phyloP scores from a whole-genome alignment of 768 basidiomycete species.

The Tremella fuciformis region DNA sequence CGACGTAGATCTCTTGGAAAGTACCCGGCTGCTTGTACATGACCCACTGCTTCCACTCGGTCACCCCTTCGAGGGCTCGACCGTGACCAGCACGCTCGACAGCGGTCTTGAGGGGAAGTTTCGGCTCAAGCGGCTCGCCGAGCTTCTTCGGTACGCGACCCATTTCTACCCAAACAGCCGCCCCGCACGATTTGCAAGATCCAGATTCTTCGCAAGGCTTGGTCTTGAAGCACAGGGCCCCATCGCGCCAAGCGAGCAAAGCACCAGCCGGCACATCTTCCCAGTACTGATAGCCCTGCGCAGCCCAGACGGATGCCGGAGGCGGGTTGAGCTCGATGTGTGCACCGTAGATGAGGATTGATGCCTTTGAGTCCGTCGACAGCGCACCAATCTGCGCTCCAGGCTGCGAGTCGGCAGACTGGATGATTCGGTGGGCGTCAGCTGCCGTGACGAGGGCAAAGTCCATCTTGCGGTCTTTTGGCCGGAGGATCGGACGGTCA shows the following conservation, averaged over 20 bases:
- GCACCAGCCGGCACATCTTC: constrained; percentile 28
- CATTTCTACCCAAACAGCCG: constrained; percentile 44
- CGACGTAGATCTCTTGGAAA: constrained; percentile 27
- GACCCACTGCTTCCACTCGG: constrained; percentile 31
- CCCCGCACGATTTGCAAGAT: constrained; percentile 7
- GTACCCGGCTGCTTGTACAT: constrained; percentile 2
- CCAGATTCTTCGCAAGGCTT: neutral
- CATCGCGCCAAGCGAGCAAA: constrained; percentile 33
- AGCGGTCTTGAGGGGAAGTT: constrained; percentile 38
- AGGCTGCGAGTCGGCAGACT: constrained; percentile 43
- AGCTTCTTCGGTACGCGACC: constrained; percentile 40
- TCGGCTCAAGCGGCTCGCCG: constrained; percentile 37
- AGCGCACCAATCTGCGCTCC: constrained; percentile 34
- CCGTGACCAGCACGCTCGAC: constrained; percentile 30
- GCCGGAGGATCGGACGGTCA: constrained; percentile 37
- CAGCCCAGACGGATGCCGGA: constrained; percentile 17
- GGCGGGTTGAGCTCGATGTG: constrained; percentile 24
- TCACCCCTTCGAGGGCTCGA: constrained; percentile 21
- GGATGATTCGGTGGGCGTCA: constrained; percentile 29
- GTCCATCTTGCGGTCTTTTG: constrained; percentile 27
- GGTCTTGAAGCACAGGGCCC: constrained; percentile 45
- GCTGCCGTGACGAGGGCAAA: constrained; percentile 29
- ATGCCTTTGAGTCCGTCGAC: constrained; percentile 20
- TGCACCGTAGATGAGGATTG: constrained; percentile 42
- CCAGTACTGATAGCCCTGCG: constrained; percentile 18